These are phyloP conservation scores for Aureobasidium sp. DNA, from an alignment of 2,329 filamentous ascomycete genomes.

Conservation along the genomic window DNA sequence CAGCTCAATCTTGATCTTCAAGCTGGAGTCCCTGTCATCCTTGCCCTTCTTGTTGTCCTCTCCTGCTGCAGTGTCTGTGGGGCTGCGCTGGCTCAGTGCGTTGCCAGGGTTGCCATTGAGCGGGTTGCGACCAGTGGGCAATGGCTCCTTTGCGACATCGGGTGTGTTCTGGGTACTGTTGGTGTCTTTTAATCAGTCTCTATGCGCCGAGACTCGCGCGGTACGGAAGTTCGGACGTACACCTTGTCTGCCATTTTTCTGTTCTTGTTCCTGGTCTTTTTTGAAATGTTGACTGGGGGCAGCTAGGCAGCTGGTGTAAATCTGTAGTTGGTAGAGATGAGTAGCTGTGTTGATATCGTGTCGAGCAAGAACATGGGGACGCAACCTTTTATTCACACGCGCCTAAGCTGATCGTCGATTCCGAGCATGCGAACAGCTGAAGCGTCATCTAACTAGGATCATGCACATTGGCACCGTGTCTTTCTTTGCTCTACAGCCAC, in stretches of 20 bases:
- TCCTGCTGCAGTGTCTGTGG: background rate
- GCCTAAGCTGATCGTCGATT: background rate
- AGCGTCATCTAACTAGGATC: constrained; percentile 1
- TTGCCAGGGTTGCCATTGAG: background rate
- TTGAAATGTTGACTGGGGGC: background rate
- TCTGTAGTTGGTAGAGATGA: background rate
- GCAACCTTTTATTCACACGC: background rate
- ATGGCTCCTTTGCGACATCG: constrained; percentile 7
- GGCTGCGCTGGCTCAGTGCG: constrained; percentile 8
- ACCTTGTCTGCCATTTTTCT: constrained; percentile 4
- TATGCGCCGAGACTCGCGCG: background rate
- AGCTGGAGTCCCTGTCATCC: constrained; percentile 21
- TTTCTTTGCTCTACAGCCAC: background rate
- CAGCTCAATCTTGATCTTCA: constrained; percentile 26
- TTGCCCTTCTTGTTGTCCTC: background rate
- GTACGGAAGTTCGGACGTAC: background rate
- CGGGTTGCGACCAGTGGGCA: constrained; percentile 1
- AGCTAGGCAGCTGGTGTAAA: background rate
- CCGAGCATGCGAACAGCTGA: background rate
- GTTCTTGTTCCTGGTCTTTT: background rate
- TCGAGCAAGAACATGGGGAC: background rate
- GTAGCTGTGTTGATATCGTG: background rate
- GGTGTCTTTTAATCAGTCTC: background rate
- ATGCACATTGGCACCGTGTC: background rate
- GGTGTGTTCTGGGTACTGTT: background rate